Conservation (phyloP, 345 rosid genomes). For the Hibiscus tridactylites region DNA sequence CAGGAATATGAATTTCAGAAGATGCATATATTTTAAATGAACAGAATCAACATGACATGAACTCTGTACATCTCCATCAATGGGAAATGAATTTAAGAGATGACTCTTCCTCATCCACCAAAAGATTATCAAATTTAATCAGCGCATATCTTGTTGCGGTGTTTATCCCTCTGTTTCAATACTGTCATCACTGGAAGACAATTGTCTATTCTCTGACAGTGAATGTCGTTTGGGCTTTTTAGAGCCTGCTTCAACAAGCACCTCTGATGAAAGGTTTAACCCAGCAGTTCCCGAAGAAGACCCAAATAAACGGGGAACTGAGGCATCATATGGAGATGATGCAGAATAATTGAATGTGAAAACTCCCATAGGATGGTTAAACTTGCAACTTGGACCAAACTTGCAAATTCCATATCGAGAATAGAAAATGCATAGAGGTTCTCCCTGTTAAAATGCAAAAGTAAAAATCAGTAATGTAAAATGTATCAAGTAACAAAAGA, state of each 20-base stretch:
- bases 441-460: slow-evolving; percentile 52
- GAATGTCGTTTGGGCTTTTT: slow-evolving; percentile 55
- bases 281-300: slow-evolving; percentile 53
- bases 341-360: slow-evolving; percentile 53
- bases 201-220: slow-evolving; percentile 74
- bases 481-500: neutral
- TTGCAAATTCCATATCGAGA: slow-evolving; percentile 96
- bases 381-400: slow-evolving; percentile 99
- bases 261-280: slow-evolving; percentile 52
- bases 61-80: slow-evolving; percentile 51
- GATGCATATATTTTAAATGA: slow-evolving; percentile 21
- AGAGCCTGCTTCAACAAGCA: slow-evolving; percentile 57
- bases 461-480: slow-evolving; percentile 12
- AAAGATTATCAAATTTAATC: slow-evolving; percentile 19
- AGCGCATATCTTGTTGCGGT: slow-evolving; percentile 16
- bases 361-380: slow-evolving; percentile 91
- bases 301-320: slow-evolving; percentile 40
- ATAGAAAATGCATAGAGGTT: slow-evolving; percentile 86
- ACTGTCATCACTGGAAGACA: slow-evolving; percentile 60
- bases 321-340: slow-evolving; percentile 42
- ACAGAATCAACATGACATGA: slow-evolving; percentile 30
- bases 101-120: slow-evolving; percentile 25
- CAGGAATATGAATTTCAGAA: slow-evolving; percentile 33
- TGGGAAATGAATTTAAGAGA: slow-evolving; percentile 52
- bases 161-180: slow-evolving; percentile 59